A percentile compares a stretch with the other conserved stretches of the same genome.
phyloP scores from a whole-genome alignment of 2,329 filamentous ascomycete species.

The Aureobasidium zeae region DNA sequence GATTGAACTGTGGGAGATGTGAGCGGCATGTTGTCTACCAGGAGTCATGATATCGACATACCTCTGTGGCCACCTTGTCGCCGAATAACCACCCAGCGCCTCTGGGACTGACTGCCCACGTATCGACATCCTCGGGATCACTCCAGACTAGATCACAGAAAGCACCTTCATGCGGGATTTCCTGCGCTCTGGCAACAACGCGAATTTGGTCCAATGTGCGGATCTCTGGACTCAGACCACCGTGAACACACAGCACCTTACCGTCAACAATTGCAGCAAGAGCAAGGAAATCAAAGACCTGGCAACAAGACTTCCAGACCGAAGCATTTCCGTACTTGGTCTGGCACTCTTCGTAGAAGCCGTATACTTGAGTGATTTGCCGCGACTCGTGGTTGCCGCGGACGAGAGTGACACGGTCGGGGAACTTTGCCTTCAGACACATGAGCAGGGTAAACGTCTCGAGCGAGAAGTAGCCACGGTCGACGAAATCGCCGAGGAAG shows the following conservation, averaged over 20 bases:
- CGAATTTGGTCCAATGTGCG: constrained; percentile 94
- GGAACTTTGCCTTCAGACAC: constrained; percentile 62
- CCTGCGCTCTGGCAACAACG: constrained; percentile 90
- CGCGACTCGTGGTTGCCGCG: constrained; percentile 98
- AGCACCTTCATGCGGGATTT: constrained; percentile 94
- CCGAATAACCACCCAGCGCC: constrained; percentile 61
- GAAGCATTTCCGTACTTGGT: constrained; percentile 99
- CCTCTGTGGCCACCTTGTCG: constrained; percentile 62
- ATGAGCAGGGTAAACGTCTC: constrained; percentile 65
- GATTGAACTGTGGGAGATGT: constrained; percentile 49
- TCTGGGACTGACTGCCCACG: constrained; percentile 57
- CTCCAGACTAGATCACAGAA: constrained; percentile 99
- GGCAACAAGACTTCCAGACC: constrained; percentile 98
- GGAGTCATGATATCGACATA: constrained; percentile 21
- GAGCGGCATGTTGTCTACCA: constrained; percentile 12
- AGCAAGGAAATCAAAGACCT: constrained; percentile 97
- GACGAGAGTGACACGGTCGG: constrained; percentile 93
- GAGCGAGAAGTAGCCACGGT: constrained; percentile 64
- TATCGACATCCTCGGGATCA: constrained; percentile 86
- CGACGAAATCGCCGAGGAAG: constrained; percentile 65
- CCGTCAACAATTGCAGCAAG: constrained; percentile 97
- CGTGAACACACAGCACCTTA: constrained; percentile 98
- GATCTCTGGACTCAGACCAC: constrained; percentile 90
- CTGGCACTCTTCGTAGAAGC: constrained; percentile 98
- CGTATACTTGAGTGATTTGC: constrained; percentile 98